Conservation (phyloP, 441 rosid species). For the Omphalea diandra region DNA sequence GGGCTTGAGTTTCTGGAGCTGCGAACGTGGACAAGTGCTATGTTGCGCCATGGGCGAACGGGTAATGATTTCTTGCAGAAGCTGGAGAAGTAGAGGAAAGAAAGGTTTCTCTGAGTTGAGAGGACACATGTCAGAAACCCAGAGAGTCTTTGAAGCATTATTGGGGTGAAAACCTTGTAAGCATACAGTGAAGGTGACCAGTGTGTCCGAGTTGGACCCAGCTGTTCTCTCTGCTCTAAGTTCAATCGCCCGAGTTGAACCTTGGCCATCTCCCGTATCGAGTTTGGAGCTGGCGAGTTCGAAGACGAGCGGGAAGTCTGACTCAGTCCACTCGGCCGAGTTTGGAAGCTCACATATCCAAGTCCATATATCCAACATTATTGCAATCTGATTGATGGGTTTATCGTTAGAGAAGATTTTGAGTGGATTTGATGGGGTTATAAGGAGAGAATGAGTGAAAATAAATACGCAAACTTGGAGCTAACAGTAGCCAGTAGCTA, state of each 20-base stretch:
- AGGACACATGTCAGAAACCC: slow-evolving; percentile 72
- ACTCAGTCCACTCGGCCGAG: slow-evolving; percentile 34
- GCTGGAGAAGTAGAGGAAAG: slow-evolving; percentile 72
- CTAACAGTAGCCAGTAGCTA: slow-evolving; percentile 32
- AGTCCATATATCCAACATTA: slow-evolving; percentile 66
- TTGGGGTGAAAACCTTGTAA: slow-evolving; percentile 42
- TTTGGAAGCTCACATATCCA: slow-evolving; percentile 68
- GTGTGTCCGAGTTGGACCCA: slow-evolving; percentile 31
- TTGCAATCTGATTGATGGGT: not conserved
- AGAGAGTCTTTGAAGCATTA: slow-evolving; percentile 33
- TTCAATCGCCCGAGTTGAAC: slow-evolving; percentile 43
- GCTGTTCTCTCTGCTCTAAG: slow-evolving; percentile 51
- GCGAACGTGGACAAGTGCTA: slow-evolving; percentile 57
- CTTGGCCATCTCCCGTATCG: not conserved
- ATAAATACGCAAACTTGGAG: slow-evolving; percentile 40
- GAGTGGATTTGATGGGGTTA: slow-evolving; percentile 14
- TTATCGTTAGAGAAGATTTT: not conserved
- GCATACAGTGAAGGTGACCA: slow-evolving; percentile 44
- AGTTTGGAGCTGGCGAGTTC: slow-evolving; percentile 43
- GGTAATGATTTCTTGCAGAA: slow-evolving; percentile 61
- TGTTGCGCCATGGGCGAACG: slow-evolving; percentile 53
- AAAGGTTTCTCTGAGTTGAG: slow-evolving; percentile 69
- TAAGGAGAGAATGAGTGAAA: slow-evolving; percentile 50
- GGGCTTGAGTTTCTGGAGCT: slow-evolving; percentile 55
- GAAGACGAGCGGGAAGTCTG: slow-evolving; percentile 32